These are phyloP conservation scores for Rhizophora apiculata DNA, from an alignment of 345 rosid species.

Conservation along the genomic window DNA sequence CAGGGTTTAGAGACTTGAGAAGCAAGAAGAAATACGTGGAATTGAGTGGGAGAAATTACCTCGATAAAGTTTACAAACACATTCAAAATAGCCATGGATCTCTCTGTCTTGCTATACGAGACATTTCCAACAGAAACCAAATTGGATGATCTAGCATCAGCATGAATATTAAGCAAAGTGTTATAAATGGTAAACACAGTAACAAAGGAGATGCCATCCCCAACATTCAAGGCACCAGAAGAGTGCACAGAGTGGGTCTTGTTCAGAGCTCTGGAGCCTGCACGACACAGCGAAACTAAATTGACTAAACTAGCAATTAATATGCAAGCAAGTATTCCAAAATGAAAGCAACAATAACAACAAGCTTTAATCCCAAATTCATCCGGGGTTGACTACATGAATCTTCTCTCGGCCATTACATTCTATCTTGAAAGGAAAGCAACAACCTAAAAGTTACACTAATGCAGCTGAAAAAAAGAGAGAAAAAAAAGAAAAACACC, in stretches of 20 bases:
- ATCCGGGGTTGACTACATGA: too few relatives aligned
- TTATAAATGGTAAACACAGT: slow-evolving; percentile 75
- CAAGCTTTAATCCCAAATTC: background rate
- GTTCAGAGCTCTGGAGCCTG: slow-evolving; percentile 76
- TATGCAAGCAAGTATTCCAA: background rate
- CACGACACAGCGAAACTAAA: background rate
- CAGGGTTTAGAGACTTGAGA: background rate
- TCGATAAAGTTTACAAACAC: slow-evolving; percentile 67
- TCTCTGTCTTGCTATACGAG: slow-evolving; percentile 60
- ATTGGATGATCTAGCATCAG: slow-evolving; percentile 38
- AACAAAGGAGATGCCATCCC: slow-evolving; percentile 54
- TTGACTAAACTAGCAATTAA: background rate
- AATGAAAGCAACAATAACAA: background rate
- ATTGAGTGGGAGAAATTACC: slow-evolving; percentile 31
- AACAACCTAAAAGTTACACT: background rate
- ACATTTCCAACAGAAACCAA: slow-evolving; percentile 67
- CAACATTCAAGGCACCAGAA: slow-evolving; percentile 23
- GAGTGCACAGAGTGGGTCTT: slow-evolving; percentile 41
- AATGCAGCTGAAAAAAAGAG: background rate
- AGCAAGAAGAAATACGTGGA: background rate
- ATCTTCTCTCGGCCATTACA: too few relatives aligned
- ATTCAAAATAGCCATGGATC: slow-evolving; percentile 67
- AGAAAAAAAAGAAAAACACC: slow-evolving; percentile 32
- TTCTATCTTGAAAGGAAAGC: background rate
- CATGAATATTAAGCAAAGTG: slow-evolving; percentile 29